These are phyloP conservation scores for Kickxella alabastrina DNA, from an alignment of 192 early-diverging fungal species.

Conservation along the genomic window DNA sequence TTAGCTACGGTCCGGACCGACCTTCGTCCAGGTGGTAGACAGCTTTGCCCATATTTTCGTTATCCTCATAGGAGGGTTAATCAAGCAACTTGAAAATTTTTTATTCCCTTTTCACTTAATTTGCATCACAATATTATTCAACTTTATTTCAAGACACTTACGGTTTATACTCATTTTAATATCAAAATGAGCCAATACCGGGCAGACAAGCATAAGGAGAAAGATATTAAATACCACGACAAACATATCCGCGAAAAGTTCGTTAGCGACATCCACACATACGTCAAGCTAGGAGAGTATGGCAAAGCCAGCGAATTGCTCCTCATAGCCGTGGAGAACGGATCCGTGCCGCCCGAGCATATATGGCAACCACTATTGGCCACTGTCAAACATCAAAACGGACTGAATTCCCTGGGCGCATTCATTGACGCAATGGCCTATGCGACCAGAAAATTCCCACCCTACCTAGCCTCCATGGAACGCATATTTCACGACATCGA, in stretches of 20 bases:
- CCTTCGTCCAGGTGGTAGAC: too few species aligned
- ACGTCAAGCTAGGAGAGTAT: constrained; percentile 30
- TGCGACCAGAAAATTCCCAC: constrained; percentile 3
- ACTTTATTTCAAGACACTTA: too few species aligned
- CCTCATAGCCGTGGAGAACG: constrained; percentile 13
- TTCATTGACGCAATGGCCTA: constrained; percentile 15
- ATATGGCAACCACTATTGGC: constrained; percentile 33
- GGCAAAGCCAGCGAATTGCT: constrained; percentile 37
- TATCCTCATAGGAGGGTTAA: too few species aligned
- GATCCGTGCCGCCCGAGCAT: constrained; percentile 5
- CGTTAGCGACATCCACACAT: constrained; percentile 19
- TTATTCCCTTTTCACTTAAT: too few species aligned
- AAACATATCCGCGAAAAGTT: constrained; percentile 15
- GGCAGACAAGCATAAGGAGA: too few species aligned
- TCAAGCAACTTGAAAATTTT: too few species aligned
- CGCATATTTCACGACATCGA: constrained; percentile 16
- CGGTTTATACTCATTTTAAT: too few species aligned
- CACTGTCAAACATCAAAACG: constrained; percentile 18
- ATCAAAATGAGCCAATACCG: too few species aligned
- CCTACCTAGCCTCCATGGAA: constrained; percentile 20
- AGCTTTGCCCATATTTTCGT: too few species aligned
- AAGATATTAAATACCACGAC: background rate
- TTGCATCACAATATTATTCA: too few species aligned
- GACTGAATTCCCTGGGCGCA: background rate
- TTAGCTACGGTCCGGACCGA: too few species aligned